phyloP scores from a whole-genome alignment of 2,329 filamentous ascomycete species.

The Diaporthe sp. region DNA sequence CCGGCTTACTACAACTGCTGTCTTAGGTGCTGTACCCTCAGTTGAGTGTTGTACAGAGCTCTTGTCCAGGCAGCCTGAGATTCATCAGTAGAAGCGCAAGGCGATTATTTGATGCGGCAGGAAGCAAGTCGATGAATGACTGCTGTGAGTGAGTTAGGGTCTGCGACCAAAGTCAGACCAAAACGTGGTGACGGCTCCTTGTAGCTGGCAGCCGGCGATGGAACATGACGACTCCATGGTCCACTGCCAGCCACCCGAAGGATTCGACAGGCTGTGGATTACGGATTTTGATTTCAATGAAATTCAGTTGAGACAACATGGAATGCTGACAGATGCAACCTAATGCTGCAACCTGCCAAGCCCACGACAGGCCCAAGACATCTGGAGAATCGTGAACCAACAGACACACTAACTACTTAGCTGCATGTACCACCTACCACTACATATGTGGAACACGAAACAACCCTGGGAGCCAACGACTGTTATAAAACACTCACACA shows the following conservation, averaged over 20 bases:
- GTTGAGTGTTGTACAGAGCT: neutral
- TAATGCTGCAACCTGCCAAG: neutral
- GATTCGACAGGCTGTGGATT: neutral
- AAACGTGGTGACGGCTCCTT: neutral
- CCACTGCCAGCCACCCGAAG: neutral
- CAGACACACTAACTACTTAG: neutral
- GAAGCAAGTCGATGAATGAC: neutral
- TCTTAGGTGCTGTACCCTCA: neutral
- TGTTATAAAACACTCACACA: too few species aligned
- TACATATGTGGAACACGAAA: neutral
- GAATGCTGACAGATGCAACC: conserved; percentile 13
- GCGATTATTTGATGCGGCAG: neutral
- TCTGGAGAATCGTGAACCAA: neutral
- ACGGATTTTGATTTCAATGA: too few species aligned
- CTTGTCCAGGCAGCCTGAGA: neutral
- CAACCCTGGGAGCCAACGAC: neutral
- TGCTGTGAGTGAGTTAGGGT: neutral
- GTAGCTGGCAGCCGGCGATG: neutral
- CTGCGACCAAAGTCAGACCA: neutral
- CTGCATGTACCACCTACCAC: neutral
- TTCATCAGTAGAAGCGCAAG: neutral
- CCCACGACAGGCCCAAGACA: neutral
- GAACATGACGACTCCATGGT: neutral
- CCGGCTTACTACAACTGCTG: neutral
- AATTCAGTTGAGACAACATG: neutral